Base-by-base conservation (phyloP, 192 early-diverging fungal species). In the Coemansia sp. region DNA sequence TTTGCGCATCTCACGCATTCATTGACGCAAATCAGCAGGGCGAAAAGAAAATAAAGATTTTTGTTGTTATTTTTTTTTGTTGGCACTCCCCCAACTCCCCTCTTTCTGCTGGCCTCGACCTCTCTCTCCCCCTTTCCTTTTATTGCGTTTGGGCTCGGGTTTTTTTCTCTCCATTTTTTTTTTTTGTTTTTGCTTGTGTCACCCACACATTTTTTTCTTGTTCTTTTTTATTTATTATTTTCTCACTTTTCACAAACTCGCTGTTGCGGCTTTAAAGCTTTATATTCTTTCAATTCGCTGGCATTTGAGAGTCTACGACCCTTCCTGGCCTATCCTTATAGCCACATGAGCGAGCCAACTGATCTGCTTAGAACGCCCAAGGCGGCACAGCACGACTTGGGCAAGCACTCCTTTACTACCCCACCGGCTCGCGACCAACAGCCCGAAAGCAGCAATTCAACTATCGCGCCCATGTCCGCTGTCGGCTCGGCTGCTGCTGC, bases 341-440 rank as follows among this genome's bases (percentile, higher is more conserved):
- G 55, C 26, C 55, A 32, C 44, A 78, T 78, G 77, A 74, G 72
- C 68, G 69, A 78, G 53, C 19, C 58, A 21, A 55, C 67, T 13
- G 68, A 78, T 46, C 44, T 62, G n/a, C 64, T 74, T 26, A 60
- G 72, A 53, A 78, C 77, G 50, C 77, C 77, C 30, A 70, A 70
- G 62, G 53, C 64, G 2, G 55, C 68, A 6, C 72, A 78, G 64
- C 61, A 67, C 62, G 16, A 57, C 19, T 68, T 77, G 44, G 69
- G 71, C 40, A 70, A 50, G 16, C 46, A n/a, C 57, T n/a, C 40
- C 26, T 57, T 53, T 42, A n/a, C 39, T 13, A 77, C 69, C 1
- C 69, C 75, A 28, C 52, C 52, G 30, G 47, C 39, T 32, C 62
- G 28, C 66, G 46, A 39, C 47, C 47, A 43, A 46, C 59, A 57